Evolutionary conservation across 2,329 filamentous ascomycete species (phyloP).

Genomic region (Cercospora canescens): DNA sequence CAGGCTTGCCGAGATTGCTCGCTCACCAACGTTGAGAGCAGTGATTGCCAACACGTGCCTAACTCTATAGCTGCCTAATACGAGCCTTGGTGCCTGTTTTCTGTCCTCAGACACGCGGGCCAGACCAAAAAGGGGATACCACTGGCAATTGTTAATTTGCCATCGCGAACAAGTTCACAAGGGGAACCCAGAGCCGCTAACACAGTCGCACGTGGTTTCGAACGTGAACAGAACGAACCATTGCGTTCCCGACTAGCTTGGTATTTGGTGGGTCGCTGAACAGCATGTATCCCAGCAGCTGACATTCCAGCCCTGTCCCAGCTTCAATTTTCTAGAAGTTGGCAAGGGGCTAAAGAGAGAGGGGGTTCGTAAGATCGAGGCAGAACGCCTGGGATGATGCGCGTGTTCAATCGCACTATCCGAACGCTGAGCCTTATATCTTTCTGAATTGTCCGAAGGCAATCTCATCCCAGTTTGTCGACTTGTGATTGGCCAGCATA

Average conservation of each 20-base stretch:
- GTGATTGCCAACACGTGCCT: not conserved
- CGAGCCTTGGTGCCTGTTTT: not conserved
- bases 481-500: not conserved
- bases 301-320: not conserved
- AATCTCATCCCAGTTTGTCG: not conserved
- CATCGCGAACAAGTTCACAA: not conserved
- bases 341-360: not conserved
- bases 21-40: not conserved
- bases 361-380: not conserved
- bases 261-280: not conserved
- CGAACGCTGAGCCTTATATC: not conserved
- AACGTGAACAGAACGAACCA: not conserved
- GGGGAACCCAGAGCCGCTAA: not conserved
- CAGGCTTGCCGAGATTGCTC: not conserved
- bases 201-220: not conserved
- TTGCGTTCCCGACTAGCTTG: not conserved
- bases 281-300: not conserved
- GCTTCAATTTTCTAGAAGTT: not conserved
- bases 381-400: not conserved
- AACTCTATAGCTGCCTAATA: not conserved
- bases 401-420: not conserved
- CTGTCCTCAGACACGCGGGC: not conserved
- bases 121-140: not conserved
- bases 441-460: not conserved
- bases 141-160: not conserved